These are phyloP conservation scores for Ceratobasidium sp. DNA, from an alignment of 1,284 basidiomycete genomes.

Conservation along the genomic window DNA sequence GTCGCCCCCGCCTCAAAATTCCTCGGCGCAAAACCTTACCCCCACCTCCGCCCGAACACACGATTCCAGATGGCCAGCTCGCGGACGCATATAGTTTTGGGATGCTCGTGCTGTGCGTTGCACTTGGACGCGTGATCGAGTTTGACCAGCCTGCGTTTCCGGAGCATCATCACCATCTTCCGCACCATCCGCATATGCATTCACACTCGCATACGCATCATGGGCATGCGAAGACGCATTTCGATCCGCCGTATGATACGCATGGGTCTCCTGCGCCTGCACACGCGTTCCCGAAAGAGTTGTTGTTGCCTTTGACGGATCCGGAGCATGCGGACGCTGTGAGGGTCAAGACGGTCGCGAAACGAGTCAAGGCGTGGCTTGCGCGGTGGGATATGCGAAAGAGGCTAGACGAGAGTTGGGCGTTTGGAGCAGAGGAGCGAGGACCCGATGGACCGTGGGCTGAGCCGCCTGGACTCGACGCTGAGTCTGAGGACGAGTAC, in stretches of 20 bases:
- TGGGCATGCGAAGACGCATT: slow-evolving; percentile 1
- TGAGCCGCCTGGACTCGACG: neutral
- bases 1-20: slow-evolving; percentile 11
- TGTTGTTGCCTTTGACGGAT: slow-evolving; percentile 20
- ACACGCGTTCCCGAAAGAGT: slow-evolving; percentile 25
- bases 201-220: neutral
- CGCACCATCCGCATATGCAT: neutral
- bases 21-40: slow-evolving; percentile 31
- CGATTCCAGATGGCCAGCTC: slow-evolving; percentile 55
- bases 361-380: slow-evolving; percentile 23
- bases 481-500: neutral
- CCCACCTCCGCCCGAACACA: slow-evolving; percentile 27
- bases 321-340: slow-evolving; percentile 26
- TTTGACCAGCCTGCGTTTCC: slow-evolving; percentile 30
- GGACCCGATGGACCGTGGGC: slow-evolving; percentile 29
- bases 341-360: slow-evolving; percentile 33
- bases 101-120: slow-evolving; percentile 81
- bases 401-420: slow-evolving; percentile 17
- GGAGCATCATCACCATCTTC: neutral
- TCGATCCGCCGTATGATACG: slow-evolving; percentile 40
- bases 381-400: slow-evolving; percentile 31
- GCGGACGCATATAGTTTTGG: slow-evolving; percentile 88
- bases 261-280: slow-evolving; percentile 23
- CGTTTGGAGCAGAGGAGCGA: slow-evolving; percentile 18
- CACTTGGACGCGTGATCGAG: slow-evolving; percentile 53